Percentiles rank a stretch among this genome's conserved stretches.
These are phyloP conservation scores for Aspergillus ustus DNA, from an alignment of 2,329 filamentous ascomycete genomes.

Conservation along the genomic window DNA sequence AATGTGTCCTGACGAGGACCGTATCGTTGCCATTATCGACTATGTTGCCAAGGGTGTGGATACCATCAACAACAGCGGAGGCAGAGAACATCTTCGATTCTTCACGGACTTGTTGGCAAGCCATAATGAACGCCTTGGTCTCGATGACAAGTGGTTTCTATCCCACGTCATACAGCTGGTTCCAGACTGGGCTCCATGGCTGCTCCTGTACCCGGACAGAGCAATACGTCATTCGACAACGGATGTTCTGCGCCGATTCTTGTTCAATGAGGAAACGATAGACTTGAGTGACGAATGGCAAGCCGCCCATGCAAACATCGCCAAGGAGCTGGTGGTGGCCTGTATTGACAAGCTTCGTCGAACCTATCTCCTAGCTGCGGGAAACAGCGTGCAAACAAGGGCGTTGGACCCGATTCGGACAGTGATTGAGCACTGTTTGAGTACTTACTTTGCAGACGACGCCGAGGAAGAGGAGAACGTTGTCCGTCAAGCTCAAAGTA, in stretches of 20 bases:
- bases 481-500: constrained; percentile 42
- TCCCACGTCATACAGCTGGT: constrained; percentile 46
- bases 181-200: constrained; percentile 55
- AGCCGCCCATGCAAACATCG: constrained; percentile 33
- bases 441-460: constrained; percentile 41
- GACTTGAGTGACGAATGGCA: constrained; percentile 34
- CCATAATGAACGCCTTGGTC: constrained; percentile 42
- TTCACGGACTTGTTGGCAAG: constrained; percentile 58
- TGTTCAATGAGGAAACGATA: constrained; percentile 46
- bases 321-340: constrained; percentile 36
- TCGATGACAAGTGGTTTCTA: constrained; percentile 40
- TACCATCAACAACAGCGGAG: constrained; percentile 54
- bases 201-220: constrained; percentile 57
- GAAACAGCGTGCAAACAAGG: constrained; percentile 39
- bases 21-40: constrained; percentile 44
- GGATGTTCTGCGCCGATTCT: constrained; percentile 46
- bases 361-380: constrained; percentile 33
- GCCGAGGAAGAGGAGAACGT: constrained; percentile 40
- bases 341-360: constrained; percentile 41
- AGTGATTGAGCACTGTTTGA: constrained; percentile 45
- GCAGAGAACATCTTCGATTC: constrained; percentile 55
- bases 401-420: constrained; percentile 41
- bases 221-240: constrained; percentile 51
- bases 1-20: constrained; percentile 39
- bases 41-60: constrained; percentile 52